Evolutionary conservation across 2,329 filamentous ascomycete genomes (phyloP).

Genomic region (Colletotrichum sp.): DNA sequence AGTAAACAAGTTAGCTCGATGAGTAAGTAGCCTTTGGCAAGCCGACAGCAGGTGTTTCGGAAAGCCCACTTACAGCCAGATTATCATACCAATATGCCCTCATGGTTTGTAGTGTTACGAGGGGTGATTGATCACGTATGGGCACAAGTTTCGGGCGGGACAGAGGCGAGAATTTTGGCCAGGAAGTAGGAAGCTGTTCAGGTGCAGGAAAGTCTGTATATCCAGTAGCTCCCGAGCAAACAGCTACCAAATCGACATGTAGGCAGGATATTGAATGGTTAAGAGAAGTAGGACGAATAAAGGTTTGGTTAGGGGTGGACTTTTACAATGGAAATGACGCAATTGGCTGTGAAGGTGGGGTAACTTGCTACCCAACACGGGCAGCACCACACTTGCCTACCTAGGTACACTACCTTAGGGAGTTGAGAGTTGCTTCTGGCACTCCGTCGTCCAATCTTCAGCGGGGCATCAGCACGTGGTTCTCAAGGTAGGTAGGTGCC

Average conservation of each 20-base stretch:
- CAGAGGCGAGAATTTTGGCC: background rate
- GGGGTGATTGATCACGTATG: background rate
- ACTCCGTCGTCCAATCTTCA: background rate
- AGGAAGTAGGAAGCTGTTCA: background rate
- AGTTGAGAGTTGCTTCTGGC: background rate
- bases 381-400: background rate
- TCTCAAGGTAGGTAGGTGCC: background rate
- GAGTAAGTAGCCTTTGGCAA: background rate
- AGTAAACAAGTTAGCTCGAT: background rate
- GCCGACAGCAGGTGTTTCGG: background rate
- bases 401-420: background rate
- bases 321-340: constrained; percentile 10
- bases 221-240: background rate
- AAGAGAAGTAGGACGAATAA: background rate
- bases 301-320: background rate
- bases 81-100: constrained; percentile 65
- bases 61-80: constrained; percentile 46
- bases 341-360: constrained; percentile 7
- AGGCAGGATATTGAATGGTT: background rate
- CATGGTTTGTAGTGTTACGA: constrained; percentile 40
- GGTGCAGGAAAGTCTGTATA: background rate
- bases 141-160: background rate
- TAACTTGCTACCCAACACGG: background rate
- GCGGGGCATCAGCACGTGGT: background rate
- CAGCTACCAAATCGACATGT: background rate